Conservation (phyloP, 768 basidiomycete species). For the Antrodiella citrinella region DNA sequence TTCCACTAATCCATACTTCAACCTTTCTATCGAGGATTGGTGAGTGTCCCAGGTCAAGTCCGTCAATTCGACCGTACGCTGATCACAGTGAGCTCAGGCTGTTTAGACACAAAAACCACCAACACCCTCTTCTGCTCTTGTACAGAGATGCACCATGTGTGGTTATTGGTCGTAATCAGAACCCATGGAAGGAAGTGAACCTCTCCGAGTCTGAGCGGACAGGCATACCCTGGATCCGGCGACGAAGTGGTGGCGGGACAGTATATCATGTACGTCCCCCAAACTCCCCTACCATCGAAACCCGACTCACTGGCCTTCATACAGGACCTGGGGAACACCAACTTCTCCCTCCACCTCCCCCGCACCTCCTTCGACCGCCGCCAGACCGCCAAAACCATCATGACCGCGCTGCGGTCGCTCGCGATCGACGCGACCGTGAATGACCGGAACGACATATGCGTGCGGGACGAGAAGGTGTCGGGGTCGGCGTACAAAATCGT, state of each 20-base stretch:
- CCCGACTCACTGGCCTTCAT: background rate
- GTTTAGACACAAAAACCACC: slow-evolving; percentile 66
- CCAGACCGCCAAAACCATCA: slow-evolving; percentile 68
- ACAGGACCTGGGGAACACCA: slow-evolving; percentile 95
- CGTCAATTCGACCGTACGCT: background rate
- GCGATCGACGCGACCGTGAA: slow-evolving; percentile 75
- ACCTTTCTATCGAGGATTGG: slow-evolving; percentile 90
- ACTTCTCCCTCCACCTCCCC: slow-evolving; percentile 91
- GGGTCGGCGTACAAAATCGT: slow-evolving; percentile 97
- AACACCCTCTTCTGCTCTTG: slow-evolving; percentile 70
- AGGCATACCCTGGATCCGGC: slow-evolving; percentile 68
- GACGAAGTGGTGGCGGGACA: slow-evolving; percentile 90
- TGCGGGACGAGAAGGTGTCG: slow-evolving; percentile 86
- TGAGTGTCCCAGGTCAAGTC: no score
- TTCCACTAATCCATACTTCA: slow-evolving; percentile 81
- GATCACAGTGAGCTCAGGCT: no score
- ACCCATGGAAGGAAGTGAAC: slow-evolving; percentile 97
- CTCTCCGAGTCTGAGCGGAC: slow-evolving; percentile 43
- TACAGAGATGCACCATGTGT: slow-evolving; percentile 88
- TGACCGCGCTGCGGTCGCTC: slow-evolving; percentile 69
- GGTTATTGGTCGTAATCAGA: slow-evolving; percentile 93
- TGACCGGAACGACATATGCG: slow-evolving; percentile 86
- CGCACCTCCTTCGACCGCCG: slow-evolving; percentile 72
- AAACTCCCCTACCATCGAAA: background rate
- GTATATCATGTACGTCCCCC: slow-evolving; percentile 88